Evolutionary conservation across 2,329 filamentous ascomycete genomes (phyloP).

Genomic region (Tolypocladium sp.): DNA sequence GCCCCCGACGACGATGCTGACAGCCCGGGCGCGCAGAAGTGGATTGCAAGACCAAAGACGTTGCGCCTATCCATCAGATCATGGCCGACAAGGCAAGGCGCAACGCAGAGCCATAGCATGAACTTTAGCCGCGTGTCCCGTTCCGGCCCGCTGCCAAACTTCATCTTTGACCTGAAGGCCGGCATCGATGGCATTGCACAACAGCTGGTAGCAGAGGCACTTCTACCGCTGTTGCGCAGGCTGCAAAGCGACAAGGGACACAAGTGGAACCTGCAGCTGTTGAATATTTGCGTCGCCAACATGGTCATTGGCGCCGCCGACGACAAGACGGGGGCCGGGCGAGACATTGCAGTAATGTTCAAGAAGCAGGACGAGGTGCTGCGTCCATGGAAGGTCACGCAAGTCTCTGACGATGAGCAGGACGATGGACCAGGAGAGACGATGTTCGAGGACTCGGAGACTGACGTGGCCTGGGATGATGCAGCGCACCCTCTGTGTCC

Average conservation of each 20-base stretch:
- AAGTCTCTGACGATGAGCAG: conserved; percentile 23
- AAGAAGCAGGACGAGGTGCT: conserved; percentile 60
- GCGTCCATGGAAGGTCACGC: conserved; percentile 51
- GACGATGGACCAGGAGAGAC: conserved; percentile 8
- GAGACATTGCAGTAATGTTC: conserved; percentile 81
- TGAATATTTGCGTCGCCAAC: conserved; percentile 84
- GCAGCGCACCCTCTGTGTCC: conserved; percentile 27
- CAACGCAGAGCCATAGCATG: conserved; percentile 45
- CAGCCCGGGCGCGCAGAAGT: conserved; percentile 31
- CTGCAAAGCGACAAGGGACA: conserved; percentile 58
- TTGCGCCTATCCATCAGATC: conserved; percentile 72
- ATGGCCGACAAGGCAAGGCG: conserved; percentile 22
- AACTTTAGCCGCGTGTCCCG: conserved; percentile 65
- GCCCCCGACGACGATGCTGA: conserved; percentile 33
- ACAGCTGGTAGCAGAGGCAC: conserved; percentile 56
- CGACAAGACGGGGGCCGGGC: conserved; percentile 45
- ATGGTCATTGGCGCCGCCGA: conserved; percentile 55
- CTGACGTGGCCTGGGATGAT: conserved; percentile 18
- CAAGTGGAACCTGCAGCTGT: conserved; percentile 69
- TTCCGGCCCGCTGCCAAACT: conserved; percentile 63
- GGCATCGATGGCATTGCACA: conserved; percentile 52
- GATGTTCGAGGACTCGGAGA: conserved; percentile 8
- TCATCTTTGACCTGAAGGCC: conserved; percentile 58
- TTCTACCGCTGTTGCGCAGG: conserved; percentile 65
- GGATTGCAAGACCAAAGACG: conserved; percentile 75